Percentiles rank a stretch among this genome's conserved stretches.
Conservation (phyloP, 2,329 filamentous ascomycete species). For the Westerdykella aurantiaca region DNA sequence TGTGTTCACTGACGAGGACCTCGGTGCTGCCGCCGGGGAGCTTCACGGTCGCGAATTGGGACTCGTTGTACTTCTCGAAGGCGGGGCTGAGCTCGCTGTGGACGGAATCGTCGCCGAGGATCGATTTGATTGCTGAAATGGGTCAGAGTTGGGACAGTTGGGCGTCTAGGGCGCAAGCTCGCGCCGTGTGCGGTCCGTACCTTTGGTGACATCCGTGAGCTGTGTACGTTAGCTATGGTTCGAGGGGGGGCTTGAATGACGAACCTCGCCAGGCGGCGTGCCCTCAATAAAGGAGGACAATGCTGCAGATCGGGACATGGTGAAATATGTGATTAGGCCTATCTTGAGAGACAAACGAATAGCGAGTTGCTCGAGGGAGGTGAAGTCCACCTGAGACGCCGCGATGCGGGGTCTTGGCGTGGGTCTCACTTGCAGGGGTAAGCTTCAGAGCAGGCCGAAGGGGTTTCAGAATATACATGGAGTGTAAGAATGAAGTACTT, state of each 20-base stretch:
- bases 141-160: conserved; percentile 2
- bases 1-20: conserved; percentile 79
- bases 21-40: conserved; percentile 77
- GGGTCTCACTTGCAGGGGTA: conserved; percentile 5
- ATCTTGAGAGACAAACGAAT: not conserved
- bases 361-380: not conserved
- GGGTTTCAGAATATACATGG: too few species aligned
- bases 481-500: too few species aligned
- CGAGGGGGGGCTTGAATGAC: conserved; percentile 27
- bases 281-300: conserved; percentile 80
- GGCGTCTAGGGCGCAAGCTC: not conserved
- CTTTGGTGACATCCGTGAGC: conserved; percentile 83
- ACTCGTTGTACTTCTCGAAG: conserved; percentile 93
- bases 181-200: conserved; percentile 44
- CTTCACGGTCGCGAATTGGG: conserved; percentile 84
- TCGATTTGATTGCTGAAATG: conserved; percentile 73
- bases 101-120: conserved; percentile 65
- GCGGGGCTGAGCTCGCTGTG: conserved; percentile 71
- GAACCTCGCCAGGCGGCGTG: conserved; percentile 92
- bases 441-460: not conserved
- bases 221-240: conserved; percentile 38
- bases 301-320: conserved; percentile 35
- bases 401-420: conserved; percentile 8
- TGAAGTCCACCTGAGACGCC: not conserved
- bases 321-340: conserved; percentile 4